phyloP scores from a whole-genome alignment of 352 stramenopile species.

The Halophytophthora batemanensis region DNA sequence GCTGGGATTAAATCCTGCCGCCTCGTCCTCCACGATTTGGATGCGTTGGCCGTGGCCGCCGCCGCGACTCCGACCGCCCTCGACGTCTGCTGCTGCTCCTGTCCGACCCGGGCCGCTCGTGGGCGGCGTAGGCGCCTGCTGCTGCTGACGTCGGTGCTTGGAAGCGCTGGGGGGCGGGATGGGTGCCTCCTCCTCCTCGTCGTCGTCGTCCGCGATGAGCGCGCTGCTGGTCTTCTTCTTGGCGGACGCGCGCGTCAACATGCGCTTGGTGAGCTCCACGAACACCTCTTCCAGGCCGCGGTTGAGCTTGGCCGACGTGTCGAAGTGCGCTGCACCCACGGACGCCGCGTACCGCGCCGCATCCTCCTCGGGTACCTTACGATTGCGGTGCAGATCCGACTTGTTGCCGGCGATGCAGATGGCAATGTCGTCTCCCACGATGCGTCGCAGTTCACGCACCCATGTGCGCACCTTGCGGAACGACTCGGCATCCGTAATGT shows the following conservation, averaged over 20 bases:
- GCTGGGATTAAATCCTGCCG: slow-evolving; percentile 19
- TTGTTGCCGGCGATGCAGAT: slow-evolving; percentile 94
- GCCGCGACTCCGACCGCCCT: slow-evolving; percentile 30
- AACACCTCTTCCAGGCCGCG: slow-evolving; percentile 90
- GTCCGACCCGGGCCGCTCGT: neutral
- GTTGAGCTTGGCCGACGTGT: slow-evolving; percentile 92
- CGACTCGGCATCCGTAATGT: slow-evolving; percentile 91
- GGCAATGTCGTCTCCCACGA: slow-evolving; percentile 89
- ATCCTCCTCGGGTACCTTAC: slow-evolving; percentile 86
- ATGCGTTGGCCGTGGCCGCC: slow-evolving; percentile 52
- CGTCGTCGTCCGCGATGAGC: slow-evolving; percentile 77
- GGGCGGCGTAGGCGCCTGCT: slow-evolving; percentile 2
- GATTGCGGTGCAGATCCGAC: slow-evolving; percentile 85
- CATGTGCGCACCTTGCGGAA: slow-evolving; percentile 91
- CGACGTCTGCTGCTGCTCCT: slow-evolving; percentile 17
- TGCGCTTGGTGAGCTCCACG: slow-evolving; percentile 83
- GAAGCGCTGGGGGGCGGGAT: slow-evolving; percentile 23
- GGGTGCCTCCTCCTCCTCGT: slow-evolving; percentile 20
- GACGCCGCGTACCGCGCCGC: slow-evolving; percentile 82
- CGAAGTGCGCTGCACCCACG: slow-evolving; percentile 86
- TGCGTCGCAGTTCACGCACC: slow-evolving; percentile 90
- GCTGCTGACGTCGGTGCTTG: slow-evolving; percentile 16
- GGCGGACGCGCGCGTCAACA: slow-evolving; percentile 54
- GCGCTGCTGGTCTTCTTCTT: slow-evolving; percentile 79
- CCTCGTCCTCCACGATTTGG: slow-evolving; percentile 64